Base-by-base conservation (phyloP, 176 grass and related monocot species). In the Eremochloa ophiuroides region DNA sequence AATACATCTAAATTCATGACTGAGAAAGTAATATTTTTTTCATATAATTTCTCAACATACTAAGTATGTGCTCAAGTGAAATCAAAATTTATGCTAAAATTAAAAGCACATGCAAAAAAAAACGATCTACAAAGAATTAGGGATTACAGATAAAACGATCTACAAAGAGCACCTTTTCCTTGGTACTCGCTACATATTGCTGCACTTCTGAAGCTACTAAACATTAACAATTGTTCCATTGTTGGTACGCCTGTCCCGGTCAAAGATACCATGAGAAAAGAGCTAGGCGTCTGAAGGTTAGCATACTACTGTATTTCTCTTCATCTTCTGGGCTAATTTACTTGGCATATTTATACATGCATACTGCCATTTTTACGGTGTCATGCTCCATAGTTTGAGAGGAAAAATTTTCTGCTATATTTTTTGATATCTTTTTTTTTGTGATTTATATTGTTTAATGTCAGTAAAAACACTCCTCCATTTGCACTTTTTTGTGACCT, bases 231-330 rank as follows among this genome's bases (percentile, higher is more conserved):
- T 28, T 50, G 31, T 8, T 50, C 26, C 35, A 46, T 66, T 78
- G 73, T 78, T 77, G 11, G 58, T 68, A 48, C 67, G 74, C 67
- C 48, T 35, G 56, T 93, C 96, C 30, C 87, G 96, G 56, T 93
- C 91, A 34, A 99, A 87, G 86, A 76, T 80, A 99, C 82, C 96
- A 95, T 65, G 96, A 99, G 56, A 86, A 93, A 90, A 95, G 93
- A 79, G 84, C 96, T 76, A 93, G 84, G 71, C 96, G 96, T 30
- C 93, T 93, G 48, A 99, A 99, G 96, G 96, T 99, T 82, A 81
- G 92, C 74, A 56, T 50, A 85, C 56, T 67, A 74, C 73, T 39
- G 18, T 34, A 47, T 77, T 83, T 80, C 66, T 60, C 55, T 66
- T 30, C 28, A 83, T 87, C 44, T 48, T 66, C 29, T n/a, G 25